Evolutionary conservation across 2,329 filamentous ascomycete genomes (phyloP), one percentile per base, ranked within the genome.

Genomic region (Penicillium nordicum): DNA sequence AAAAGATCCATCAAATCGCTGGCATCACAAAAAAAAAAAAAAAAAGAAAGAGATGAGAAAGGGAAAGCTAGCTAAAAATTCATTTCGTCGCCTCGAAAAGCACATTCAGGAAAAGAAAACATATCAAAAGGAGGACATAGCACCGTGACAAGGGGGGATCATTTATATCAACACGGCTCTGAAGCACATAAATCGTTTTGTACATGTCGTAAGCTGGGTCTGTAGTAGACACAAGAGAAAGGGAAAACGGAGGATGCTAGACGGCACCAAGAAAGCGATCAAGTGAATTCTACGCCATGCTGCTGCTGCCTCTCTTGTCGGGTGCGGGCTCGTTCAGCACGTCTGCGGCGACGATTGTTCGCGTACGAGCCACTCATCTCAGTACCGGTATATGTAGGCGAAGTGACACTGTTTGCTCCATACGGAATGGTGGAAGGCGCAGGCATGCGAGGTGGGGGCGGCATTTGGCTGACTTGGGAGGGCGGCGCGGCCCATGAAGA

Each of bases 351-450:
- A 46, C 82, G 74, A 63, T 83, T 83, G 57, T 77, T 81, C 1
- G 80, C 82, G 63, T 82, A 83, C 55, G 80, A 74, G 34, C 76
- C 72, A 61, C 77, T 78, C 21, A 76, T 74, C 55, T 80, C 79
- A 1, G 78, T 80, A 10, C 78, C 80, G 4, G 76, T 78, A 53
- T 69, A 76, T 41, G 76, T 78, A 58, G 74, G 74, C 0, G 75
- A 77, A 5, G 70, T 70, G 49, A 77, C 68, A 57, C 76, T 78
- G 16, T 73, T 71, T 8, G 72, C 54, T 32, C 72, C 74, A 47
- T 75, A 70, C 18, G 76, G 74, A 51, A 76, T 73, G 32, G 65
- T 72, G 9, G 75, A 75, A 23, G 74, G 73, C 2, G 72, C 73
- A 30, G 73, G 74, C 10, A 64, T 51, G 23, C 74, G 70, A 16